Evolutionary conservation across 2,329 filamentous ascomycete genomes (phyloP).

Genomic region (Didymella sp.): DNA sequence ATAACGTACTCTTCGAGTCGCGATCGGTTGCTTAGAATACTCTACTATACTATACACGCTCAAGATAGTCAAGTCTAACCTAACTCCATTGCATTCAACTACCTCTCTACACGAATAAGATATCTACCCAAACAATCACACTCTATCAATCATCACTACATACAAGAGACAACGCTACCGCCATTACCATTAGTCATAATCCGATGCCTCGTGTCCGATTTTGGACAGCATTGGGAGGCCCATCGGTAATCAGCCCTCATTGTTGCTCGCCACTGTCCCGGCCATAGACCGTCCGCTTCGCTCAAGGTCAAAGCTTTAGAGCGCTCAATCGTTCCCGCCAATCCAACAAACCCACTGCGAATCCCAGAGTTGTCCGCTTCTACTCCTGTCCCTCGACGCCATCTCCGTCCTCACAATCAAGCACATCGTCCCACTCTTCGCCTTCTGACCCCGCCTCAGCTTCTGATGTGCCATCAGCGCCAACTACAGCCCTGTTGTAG

Average conservation of each 20-base stretch:
- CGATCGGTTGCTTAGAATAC: no score
- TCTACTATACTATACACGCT: no score
- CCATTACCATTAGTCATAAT: not conserved
- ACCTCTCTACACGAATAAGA: constrained; percentile 12
- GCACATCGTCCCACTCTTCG: constrained; percentile 3
- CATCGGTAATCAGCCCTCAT: no score
- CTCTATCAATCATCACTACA: not conserved
- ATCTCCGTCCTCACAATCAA: constrained; percentile 5
- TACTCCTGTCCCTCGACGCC: not conserved
- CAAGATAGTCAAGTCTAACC: not conserved
- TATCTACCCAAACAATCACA: constrained; percentile 6
- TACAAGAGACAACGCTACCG: not conserved
- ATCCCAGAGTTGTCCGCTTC: not conserved
- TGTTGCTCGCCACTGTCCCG: no score
- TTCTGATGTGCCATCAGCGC: not conserved
- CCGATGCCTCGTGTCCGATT: not conserved
- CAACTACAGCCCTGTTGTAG: not conserved
- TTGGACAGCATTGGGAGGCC: not conserved
- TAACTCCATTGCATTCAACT: not conserved
- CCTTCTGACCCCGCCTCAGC: not conserved
- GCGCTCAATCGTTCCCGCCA: no score
- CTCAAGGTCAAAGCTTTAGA: no score
- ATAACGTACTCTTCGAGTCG: no score
- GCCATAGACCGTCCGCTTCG: no score
- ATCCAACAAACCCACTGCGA: no score